Percentiles rank a stretch among this genome's conserved stretches.
Conservation (phyloP, 2,329 filamentous ascomycete genomes). For the Calonectria pseudoreteaudii region DNA sequence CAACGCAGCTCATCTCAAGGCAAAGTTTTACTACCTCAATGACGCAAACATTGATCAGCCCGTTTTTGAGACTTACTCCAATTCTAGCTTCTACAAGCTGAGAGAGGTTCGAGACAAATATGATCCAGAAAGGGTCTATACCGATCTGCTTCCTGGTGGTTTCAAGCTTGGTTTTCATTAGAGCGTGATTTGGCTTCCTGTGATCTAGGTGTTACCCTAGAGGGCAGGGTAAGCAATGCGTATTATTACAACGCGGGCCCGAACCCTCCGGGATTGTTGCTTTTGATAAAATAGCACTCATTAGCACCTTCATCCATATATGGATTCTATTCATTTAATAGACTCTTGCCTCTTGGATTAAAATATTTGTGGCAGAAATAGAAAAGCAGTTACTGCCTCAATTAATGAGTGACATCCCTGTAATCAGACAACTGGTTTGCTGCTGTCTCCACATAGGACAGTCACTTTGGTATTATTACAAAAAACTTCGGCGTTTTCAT, state of each 20-base stretch:
- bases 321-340: too few relatives aligned
- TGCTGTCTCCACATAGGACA: too few relatives aligned
- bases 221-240: neutral
- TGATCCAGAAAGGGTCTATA: neutral
- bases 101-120: neutral
- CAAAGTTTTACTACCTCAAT: neutral
- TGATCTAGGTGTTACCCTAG: neutral
- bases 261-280: accelerated
- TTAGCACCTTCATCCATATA: too few relatives aligned
- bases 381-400: too few relatives aligned
- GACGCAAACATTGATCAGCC: neutral
- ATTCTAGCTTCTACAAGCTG: neutral
- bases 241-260: neutral
- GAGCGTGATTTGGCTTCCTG: neutral
- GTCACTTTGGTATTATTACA: too few relatives aligned
- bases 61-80: neutral
- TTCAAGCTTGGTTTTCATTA: neutral
- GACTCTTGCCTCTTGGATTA: too few relatives aligned
- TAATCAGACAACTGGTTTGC: too few relatives aligned
- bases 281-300: neutral
- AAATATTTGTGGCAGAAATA: too few relatives aligned
- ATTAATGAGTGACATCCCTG: too few relatives aligned
- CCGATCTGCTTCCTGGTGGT: neutral
- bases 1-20: neutral
- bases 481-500: too few relatives aligned